Conservation (phyloP, 2,329 filamentous ascomycete species). For the Fusarium sp. region DNA sequence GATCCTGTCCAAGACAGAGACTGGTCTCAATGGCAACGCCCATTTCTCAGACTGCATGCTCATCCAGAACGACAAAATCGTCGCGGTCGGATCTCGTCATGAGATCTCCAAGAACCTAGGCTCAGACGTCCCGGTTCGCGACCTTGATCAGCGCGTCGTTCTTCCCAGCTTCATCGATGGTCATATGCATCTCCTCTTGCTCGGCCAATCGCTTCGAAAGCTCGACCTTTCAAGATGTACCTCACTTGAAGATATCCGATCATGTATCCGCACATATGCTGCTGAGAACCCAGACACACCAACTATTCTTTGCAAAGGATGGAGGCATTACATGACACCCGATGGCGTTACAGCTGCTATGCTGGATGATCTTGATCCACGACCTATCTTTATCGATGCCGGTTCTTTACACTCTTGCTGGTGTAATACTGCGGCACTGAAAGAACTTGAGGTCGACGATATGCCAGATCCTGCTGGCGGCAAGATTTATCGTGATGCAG, state of each 20-base stretch:
- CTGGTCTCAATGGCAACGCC: constrained; percentile 28
- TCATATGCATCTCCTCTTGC: constrained; percentile 65
- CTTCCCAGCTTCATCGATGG: constrained; percentile 68
- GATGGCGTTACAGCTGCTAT: constrained; percentile 55
- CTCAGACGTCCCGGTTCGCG: background rate
- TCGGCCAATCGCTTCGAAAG: constrained; percentile 65
- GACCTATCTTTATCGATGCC: constrained; percentile 67
- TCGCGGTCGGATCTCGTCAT: constrained; percentile 45
- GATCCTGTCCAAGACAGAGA: constrained; percentile 31
- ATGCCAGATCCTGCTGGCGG: constrained; percentile 63
- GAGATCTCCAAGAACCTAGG: background rate
- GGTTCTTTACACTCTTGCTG: constrained; percentile 67
- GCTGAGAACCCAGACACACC: constrained; percentile 57
- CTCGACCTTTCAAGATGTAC: constrained; percentile 60
- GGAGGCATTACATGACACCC: constrained; percentile 62
- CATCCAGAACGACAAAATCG: constrained; percentile 47
- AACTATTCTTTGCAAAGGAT: constrained; percentile 64
- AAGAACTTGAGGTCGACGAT: constrained; percentile 59
- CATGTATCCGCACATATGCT: constrained; percentile 58
- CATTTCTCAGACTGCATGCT: constrained; percentile 47
- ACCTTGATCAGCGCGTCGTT: constrained; percentile 52
- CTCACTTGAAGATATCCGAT: constrained; percentile 60
- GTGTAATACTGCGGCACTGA: constrained; percentile 64
- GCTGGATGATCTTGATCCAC: constrained; percentile 63
- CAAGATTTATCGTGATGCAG: constrained; percentile 59